phyloP scores from a whole-genome alignment of 139 green algal species.

The Ostreobium quekettii region DNA sequence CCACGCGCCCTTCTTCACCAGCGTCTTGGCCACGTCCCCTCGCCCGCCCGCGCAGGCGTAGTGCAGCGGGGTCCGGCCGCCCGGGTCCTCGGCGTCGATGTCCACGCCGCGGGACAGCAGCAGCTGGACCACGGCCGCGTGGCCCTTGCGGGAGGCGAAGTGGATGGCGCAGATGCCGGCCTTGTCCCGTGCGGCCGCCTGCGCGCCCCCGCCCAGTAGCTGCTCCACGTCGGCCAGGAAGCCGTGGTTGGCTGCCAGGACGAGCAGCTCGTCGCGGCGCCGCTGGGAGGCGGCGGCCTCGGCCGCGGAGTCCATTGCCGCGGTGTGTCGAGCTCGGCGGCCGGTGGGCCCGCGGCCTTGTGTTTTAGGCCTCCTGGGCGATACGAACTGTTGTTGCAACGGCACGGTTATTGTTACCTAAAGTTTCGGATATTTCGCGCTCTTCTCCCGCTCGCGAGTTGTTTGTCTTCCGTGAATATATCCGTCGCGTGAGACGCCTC shows the following conservation, averaged over 20 bases:
- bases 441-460: too few relatives aligned
- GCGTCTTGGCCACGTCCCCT: constrained; percentile 25
- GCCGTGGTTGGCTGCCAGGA: constrained; percentile 51
- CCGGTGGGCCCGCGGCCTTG: too few relatives aligned
- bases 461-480: too few relatives aligned
- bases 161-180: constrained; percentile 37
- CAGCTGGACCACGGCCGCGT: constrained; percentile 38
- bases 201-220: constrained; percentile 46
- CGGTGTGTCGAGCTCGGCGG: too few relatives aligned
- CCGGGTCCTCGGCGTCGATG: constrained; percentile 52
- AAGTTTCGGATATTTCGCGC: too few relatives aligned
- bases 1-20: constrained; percentile 48
- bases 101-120: constrained; percentile 42
- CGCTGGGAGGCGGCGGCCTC: too few relatives aligned
- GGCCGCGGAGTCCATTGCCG: too few relatives aligned
- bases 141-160: constrained; percentile 52
- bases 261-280: constrained; percentile 41
- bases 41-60: constrained; percentile 36
- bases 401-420: too few relatives aligned
- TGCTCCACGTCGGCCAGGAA: constrained; percentile 55
- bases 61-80: constrained; percentile 51
- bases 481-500: too few relatives aligned
- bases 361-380: too few relatives aligned
- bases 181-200: constrained; percentile 46
- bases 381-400: too few relatives aligned